Base-by-base conservation (phyloP, 352 stramenopile genomes). In the Globisporangium camurandrum region DNA sequence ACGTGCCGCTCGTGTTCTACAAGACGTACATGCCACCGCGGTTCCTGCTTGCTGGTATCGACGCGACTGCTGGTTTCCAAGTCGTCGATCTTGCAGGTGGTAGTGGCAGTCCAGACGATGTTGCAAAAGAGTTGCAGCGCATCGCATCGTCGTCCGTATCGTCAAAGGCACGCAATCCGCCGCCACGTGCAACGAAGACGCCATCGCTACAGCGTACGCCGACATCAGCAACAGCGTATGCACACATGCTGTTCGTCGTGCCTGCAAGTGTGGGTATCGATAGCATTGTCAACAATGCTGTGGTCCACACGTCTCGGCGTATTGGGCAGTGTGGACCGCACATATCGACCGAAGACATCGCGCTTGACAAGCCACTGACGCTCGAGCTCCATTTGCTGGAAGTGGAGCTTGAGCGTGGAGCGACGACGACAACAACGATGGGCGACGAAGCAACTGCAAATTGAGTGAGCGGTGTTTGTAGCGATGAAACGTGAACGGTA, bases 11-110 rank as follows among this genome's bases (percentile, higher is more conserved):
- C 11, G 47, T 91, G 12, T 88, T 88, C 57, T 77, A 67, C 46
- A 85, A 75, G 57, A 88, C 73, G 11, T 91, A 91, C 58, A 91
- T 91, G 77, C 80, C 80, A 1, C 80, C 80, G 23, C 80, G 80
- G 11, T 91, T 88, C 50, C 60, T 81, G n/a, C 63, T 86, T n/a
- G 49, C 63, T 8, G 65, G 64, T 2, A 50, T 70, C 38, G 11
- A 17, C 17, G 11, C 31, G 1, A 48, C 12, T 4, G 37, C 54
- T 20, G n/a, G 48, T 16, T 78, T 88, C 39, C 56, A 67, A 10
- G 34, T 88, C 24, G 49, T 84, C 17, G 76, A 88, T 61, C 52
- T 85, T 0, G 73, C 69, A 26, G 73, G 76, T 7, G 61, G 56
- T 11, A 37, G 30, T 26, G 65, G 55, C 26, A 49, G 14, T 24